Evolutionary conservation across 345 rosid species (phyloP).

Genomic region (Geranium brycei): DNA sequence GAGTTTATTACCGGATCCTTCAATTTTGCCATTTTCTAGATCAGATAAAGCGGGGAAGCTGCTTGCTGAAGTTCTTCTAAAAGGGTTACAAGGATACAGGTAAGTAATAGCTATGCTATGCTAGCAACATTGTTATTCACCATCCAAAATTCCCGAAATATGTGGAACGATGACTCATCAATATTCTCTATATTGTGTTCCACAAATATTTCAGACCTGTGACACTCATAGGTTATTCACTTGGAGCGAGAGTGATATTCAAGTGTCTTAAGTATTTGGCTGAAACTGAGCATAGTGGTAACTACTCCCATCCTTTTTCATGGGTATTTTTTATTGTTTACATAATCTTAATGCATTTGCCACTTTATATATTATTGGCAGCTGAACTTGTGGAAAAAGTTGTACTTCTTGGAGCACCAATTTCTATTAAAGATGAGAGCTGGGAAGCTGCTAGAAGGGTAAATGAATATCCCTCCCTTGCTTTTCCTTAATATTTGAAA

Average conservation of each 20-base stretch:
- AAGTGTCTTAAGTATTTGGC: constrained; percentile 81
- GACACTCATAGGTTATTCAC: constrained; percentile 80
- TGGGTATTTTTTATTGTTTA: background rate
- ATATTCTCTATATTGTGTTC: constrained; percentile 2
- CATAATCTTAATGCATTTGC: constrained; percentile 11
- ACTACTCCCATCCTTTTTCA: background rate
- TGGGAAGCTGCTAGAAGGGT: constrained; percentile 91
- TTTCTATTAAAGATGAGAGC: constrained; percentile 64
- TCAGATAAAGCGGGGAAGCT: constrained; percentile 85
- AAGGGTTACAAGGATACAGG: constrained; percentile 96
- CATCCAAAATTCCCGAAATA: background rate
- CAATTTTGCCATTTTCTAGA: constrained; percentile 29
- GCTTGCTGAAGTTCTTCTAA: constrained; percentile 73
- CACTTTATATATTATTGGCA: constrained; percentile 17
- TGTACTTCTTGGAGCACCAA: constrained; percentile 87
- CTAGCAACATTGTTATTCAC: background rate
- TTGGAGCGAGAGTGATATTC: constrained; percentile 85
- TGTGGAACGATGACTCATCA: background rate
- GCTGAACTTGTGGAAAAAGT: constrained; percentile 91
- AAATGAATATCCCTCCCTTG: constrained; percentile 3
- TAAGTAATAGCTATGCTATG: constrained; percentile 13
- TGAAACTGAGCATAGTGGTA: constrained; percentile 73
- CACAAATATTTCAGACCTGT: constrained; percentile 53
- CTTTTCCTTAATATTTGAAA: background rate
- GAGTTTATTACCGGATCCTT: background rate